Evolutionary conservation across 2,329 filamentous ascomycete genomes (phyloP), one percentile per base, ranked within the genome.

Genomic region (Xylaria sp.): DNA sequence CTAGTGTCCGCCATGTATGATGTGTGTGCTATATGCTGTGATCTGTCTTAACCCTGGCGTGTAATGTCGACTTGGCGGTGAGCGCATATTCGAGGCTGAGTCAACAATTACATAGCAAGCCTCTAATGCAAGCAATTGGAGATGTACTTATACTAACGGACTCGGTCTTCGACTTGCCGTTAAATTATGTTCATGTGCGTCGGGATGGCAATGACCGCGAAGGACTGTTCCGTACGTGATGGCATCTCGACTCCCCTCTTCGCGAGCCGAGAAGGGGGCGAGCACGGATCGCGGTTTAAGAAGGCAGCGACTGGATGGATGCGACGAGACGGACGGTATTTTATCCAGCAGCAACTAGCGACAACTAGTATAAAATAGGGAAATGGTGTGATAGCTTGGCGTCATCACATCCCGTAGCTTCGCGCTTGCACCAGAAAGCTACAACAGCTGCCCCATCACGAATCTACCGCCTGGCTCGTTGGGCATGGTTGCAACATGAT

Each of bases 221-320:
- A 50, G 18, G 2, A 55, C 2, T 31, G 18, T 37, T 18, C 15
- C 13, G 28, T 20, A 37, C 8, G 12, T 5, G 20, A 37, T 23
- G 20, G 15, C 3, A n/a, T 10, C 31, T 28, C 15, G n/a, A 37
- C 20, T n/a, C n/a, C 31, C 52, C 18, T 20, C 13, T 55, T 55
- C 39, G 50, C 50, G 60, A 44, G 18, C 37, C 60, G 37, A 63
- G 18, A 55, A 59, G 48, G 18, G 18, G n/a, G 39, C 56, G 56
- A 20, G 37, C 51, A 52, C 37, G 51, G 25, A 13, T 63, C 60
- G 60, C 60, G 50, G 25, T 28, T 28, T 44, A 55, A 55, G 5
- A 12, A 44, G 10, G 20, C 18, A 13, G 48, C 48, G 60, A 63
- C 28, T 4, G 20, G n/a, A 23, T 48, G 10, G 15, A 28, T 9